Conservation (phyloP, 164 flowering plant genomes). For the Echeveria elegans region DNA sequence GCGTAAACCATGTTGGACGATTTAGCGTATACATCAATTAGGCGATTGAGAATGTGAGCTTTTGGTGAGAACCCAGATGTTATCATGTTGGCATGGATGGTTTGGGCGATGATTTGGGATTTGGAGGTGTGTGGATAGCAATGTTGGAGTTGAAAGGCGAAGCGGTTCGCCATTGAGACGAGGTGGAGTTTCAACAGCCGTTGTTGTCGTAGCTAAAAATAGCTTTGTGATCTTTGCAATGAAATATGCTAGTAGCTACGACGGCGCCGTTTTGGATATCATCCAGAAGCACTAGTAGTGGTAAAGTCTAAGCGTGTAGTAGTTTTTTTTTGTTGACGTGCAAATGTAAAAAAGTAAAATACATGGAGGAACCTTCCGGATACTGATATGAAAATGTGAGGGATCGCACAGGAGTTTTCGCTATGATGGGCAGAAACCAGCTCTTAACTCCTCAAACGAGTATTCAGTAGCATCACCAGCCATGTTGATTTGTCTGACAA, state of each 20-base stretch:
- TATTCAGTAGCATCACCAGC: neutral
- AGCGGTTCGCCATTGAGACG: neutral
- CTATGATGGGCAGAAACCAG: slow-evolving; percentile 1
- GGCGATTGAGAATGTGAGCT: slow-evolving; percentile 48
- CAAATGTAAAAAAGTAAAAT: no score
- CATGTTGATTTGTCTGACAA: slow-evolving; percentile 8
- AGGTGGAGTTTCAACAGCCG: no score
- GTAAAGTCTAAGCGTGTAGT: no score
- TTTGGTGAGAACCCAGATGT: slow-evolving; percentile 50
- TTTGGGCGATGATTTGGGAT: slow-evolving; percentile 15
- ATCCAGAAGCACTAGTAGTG: no score
- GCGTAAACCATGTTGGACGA: slow-evolving; percentile 31
- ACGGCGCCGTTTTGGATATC: no score
- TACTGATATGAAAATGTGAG: neutral
- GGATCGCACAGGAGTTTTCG: neutral
- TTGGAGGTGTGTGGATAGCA: neutral
- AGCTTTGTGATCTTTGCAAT: no score
- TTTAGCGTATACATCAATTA: slow-evolving; percentile 53
- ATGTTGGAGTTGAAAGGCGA: neutral
- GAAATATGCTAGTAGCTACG: no score
- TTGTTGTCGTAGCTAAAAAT: no score
- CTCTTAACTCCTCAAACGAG: neutral
- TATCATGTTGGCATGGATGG: slow-evolving; percentile 59
- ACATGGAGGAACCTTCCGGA: no score
- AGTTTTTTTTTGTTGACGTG: no score